A percentile compares a stretch with the other conserved stretches of the same genome.
Conservation (phyloP, 805 yeast genomes). For the Sugiyamaella valdiviana region DNA sequence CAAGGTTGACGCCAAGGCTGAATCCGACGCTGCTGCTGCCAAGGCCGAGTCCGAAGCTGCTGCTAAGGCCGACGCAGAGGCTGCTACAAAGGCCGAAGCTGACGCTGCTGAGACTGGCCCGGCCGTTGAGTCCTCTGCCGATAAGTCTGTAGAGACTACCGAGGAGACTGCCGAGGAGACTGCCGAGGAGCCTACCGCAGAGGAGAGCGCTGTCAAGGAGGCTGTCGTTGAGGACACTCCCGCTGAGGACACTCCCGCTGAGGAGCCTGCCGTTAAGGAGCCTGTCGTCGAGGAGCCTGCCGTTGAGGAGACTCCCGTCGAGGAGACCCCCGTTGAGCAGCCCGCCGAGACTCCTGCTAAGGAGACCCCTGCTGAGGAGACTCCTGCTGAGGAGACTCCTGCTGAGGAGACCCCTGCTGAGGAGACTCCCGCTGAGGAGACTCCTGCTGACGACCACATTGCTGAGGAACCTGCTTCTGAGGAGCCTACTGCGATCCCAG, state of each 20-base stretch:
- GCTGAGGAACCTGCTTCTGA: slow-evolving; percentile 5
- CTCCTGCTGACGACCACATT: slow-evolving; percentile 6
- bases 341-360: slow-evolving; percentile 6
- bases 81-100: background rate
- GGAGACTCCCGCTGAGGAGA: slow-evolving; percentile 5
- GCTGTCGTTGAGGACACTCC: slow-evolving; percentile 9
- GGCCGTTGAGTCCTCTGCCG: slow-evolving; percentile 4
- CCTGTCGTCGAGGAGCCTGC: slow-evolving; percentile 3
- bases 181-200: background rate
- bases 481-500: slow-evolving; percentile 1
- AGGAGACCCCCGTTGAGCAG: slow-evolving; percentile 4
- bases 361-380: slow-evolving; percentile 6
- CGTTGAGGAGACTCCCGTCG: background rate
- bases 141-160: slow-evolving; percentile 1
- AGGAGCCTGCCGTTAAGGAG: slow-evolving; percentile 7
- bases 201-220: slow-evolving; percentile 5
- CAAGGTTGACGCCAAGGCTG: background rate
- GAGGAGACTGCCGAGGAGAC: slow-evolving; percentile 3
- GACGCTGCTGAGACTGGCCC: slow-evolving; percentile 5
- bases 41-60: slow-evolving; percentile 3
- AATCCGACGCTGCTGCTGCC: slow-evolving; percentile 7
- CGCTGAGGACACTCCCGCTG: slow-evolving; percentile 7
- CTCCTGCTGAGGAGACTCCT: slow-evolving; percentile 2
- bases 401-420: slow-evolving; percentile 1
- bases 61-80: background rate